These are phyloP conservation scores for Cardamine resedifolia DNA, from an alignment of 345 rosid species.

Conservation along the genomic window DNA sequence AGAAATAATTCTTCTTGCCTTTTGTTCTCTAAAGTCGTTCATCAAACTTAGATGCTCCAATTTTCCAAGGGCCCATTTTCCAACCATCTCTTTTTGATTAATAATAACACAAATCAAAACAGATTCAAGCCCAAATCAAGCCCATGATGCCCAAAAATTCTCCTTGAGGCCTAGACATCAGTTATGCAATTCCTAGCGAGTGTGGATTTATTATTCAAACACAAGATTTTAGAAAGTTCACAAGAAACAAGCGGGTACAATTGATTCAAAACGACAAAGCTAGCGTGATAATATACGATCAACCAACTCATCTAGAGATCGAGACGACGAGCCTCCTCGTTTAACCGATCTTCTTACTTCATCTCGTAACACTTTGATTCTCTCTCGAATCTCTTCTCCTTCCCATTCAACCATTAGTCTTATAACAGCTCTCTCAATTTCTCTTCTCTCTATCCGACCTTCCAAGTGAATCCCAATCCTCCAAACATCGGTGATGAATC, in stretches of 20 bases:
- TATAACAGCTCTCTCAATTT: conserved; percentile 52
- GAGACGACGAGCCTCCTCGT: conserved; percentile 28
- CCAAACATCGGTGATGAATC: conserved; percentile 61
- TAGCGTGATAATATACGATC: conserved; percentile 15
- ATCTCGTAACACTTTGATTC: conserved; percentile 13
- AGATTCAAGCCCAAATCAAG: neutral
- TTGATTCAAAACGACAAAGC: neutral
- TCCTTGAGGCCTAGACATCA: neutral
- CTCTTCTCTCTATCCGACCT: conserved; percentile 48
- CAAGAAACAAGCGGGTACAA: neutral
- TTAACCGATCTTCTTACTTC: conserved; percentile 32
- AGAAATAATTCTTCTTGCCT: neutral
- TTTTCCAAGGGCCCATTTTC: neutral
- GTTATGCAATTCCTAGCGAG: neutral
- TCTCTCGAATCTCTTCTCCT: conserved; percentile 36
- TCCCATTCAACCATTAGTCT: conserved; percentile 60
- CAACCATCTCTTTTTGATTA: neutral
- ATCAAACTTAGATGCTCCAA: neutral
- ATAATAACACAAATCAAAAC: neutral
- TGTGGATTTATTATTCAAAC: neutral
- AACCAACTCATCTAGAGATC: conserved; percentile 20
- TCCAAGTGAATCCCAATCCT: conserved; percentile 70
- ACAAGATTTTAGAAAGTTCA: neutral
- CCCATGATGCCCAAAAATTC: neutral
- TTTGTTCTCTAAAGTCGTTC: neutral